Evolutionary conservation across 1,139 yeast species (phyloP).

Genomic region (Sugiyamaella paludigena): DNA sequence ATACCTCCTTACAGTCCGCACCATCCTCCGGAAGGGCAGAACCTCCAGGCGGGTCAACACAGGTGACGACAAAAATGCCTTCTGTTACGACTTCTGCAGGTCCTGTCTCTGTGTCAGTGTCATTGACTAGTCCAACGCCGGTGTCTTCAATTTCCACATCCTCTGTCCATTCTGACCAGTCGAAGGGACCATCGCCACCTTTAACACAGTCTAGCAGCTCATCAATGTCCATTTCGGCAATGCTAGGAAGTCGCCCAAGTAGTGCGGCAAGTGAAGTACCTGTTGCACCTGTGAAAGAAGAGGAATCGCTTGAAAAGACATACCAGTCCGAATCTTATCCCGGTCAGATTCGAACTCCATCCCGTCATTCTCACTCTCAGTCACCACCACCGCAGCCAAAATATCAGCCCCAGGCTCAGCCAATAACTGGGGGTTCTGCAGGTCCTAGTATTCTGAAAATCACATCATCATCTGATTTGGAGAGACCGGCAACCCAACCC

Average conservation of each 20-base stretch:
- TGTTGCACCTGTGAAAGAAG: background rate
- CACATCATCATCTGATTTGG: background rate
- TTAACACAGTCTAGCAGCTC: conserved; percentile 4
- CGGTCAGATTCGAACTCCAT: background rate
- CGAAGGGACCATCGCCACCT: too few species aligned
- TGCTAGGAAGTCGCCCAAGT: conserved; percentile 16
- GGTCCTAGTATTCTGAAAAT: background rate
- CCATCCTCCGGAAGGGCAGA: too few species aligned
- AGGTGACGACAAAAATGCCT: too few species aligned
- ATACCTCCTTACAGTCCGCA: too few species aligned
- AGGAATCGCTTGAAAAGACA: too few species aligned
- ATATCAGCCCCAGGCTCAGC: background rate
- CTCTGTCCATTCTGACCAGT: too few species aligned
- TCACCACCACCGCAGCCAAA: background rate
- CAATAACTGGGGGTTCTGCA: background rate
- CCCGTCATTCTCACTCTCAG: background rate
- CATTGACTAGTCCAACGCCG: too few species aligned
- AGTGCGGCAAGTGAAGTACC: background rate
- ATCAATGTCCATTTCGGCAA: conserved; percentile 25
- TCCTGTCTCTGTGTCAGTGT: too few species aligned
- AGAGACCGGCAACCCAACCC: conserved; percentile 1
- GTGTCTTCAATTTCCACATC: too few species aligned
- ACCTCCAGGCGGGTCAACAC: too few species aligned
- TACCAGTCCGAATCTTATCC: too few species aligned
- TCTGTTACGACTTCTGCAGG: too few species aligned